Percentiles rank a stretch among this genome's conserved stretches.
Conservation (phyloP, 257 asterid species). For the Solanum chaucha region DNA sequence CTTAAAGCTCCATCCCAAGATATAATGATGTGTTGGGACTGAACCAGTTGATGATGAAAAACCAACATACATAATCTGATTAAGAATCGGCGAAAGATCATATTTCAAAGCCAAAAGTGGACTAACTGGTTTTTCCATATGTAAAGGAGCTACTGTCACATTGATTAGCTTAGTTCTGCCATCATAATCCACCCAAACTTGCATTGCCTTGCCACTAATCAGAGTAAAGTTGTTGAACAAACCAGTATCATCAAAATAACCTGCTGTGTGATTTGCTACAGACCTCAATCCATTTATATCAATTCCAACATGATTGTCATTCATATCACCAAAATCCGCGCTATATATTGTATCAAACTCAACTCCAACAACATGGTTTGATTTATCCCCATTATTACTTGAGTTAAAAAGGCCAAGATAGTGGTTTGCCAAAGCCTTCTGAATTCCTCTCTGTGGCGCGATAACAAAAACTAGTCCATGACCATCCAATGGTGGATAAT, state of each 20-base stretch:
- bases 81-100: conserved; percentile 30
- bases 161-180: conserved; percentile 8
- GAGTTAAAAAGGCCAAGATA: conserved; percentile 49
- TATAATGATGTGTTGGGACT: conserved; percentile 34
- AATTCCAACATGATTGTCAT: conserved; percentile 51
- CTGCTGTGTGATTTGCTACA: conserved; percentile 9
- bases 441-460: conserved; percentile 36
- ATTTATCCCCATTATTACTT: conserved; percentile 24
- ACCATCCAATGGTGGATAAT: conserved; percentile 24
- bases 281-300: conserved; percentile 39
- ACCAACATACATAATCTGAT: conserved; percentile 44
- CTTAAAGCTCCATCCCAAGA: conserved; percentile 60
- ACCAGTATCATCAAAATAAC: conserved; percentile 15
- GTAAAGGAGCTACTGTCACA: conserved; percentile 37
- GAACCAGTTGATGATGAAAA: conserved; percentile 48
- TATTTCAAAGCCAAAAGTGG: conserved; percentile 22
- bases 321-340: conserved; percentile 22
- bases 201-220: conserved; percentile 28
- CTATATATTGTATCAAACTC: conserved; percentile 48
- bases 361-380: conserved; percentile 46
- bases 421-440: conserved; percentile 16
- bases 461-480: conserved; percentile 49
- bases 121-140: conserved; percentile 20
- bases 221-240: conserved; percentile 23
- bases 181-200: conserved; percentile 50